Conservation (phyloP, 2,329 filamentous ascomycete species). For the Karstenula rhodostoma region DNA sequence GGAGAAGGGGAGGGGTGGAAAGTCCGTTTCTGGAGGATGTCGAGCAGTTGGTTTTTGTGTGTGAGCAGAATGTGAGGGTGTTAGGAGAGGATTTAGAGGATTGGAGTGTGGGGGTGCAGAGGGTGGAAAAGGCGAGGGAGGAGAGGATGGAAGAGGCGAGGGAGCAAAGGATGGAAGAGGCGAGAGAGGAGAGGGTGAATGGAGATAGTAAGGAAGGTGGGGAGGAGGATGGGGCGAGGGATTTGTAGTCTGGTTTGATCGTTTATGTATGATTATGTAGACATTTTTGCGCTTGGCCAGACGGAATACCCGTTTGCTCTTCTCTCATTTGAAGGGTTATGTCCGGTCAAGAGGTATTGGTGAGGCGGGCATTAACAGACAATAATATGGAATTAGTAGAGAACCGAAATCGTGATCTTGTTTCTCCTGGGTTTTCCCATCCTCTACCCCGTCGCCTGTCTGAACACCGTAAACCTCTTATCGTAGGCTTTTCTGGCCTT, state of each 20-base stretch:
- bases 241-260: too few relatives aligned
- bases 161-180: not conserved
- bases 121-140: not conserved
- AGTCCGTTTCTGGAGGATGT: slow-evolving; percentile 8
- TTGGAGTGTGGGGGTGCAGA: slow-evolving; percentile 20
- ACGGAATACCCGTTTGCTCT: too few relatives aligned
- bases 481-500: not conserved
- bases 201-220: too few relatives aligned
- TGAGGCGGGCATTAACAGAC: too few relatives aligned
- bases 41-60: slow-evolving; percentile 7
- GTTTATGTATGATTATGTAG: too few relatives aligned
- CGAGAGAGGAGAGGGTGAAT: not conserved
- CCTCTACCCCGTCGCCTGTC: not conserved
- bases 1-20: not conserved
- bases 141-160: not conserved
- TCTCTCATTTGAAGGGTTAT: too few relatives aligned
- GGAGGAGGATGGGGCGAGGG: too few relatives aligned
- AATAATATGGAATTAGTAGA: too few relatives aligned
- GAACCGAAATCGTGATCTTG: too few relatives aligned
- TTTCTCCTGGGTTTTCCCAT: too few relatives aligned
- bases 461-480: not conserved
- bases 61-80: slow-evolving; percentile 27
- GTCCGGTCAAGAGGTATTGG: too few relatives aligned
- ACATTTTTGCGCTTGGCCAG: too few relatives aligned
- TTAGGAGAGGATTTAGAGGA: slow-evolving; percentile 31